Evolutionary conservation across 352 stramenopile genomes (phyloP).

Genomic region (Globisporangium camurandrum): DNA sequence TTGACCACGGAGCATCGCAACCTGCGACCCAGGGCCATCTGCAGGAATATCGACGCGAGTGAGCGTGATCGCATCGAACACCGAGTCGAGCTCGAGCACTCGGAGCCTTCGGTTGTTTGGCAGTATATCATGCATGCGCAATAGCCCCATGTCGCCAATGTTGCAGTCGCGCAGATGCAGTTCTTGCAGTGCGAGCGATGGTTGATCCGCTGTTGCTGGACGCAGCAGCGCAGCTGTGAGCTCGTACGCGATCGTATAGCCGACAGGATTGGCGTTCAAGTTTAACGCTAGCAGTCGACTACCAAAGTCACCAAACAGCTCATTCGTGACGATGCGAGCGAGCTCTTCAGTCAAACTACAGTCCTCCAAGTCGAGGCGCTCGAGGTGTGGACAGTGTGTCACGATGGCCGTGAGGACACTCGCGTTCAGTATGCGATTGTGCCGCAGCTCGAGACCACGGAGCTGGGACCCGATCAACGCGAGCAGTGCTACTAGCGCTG

Average conservation of each 20-base stretch:
- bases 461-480: constrained; percentile 3
- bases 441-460: constrained; percentile 4
- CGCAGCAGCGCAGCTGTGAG: not conserved
- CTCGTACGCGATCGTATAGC: not conserved
- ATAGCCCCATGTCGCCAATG: constrained; percentile 1
- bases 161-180: not conserved
- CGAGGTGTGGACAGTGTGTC: constrained; percentile 1
- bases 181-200: constrained; percentile 1
- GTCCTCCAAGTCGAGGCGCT: constrained; percentile 8
- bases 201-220: not conserved
- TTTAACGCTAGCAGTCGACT: constrained; percentile 3
- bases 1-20: not conserved
- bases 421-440: not conserved
- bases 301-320: constrained; percentile 2
- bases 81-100: constrained; percentile 4
- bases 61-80: not conserved
- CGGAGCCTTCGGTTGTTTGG: constrained; percentile 2
- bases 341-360: not conserved
- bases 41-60: not conserved
- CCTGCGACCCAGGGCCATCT: not conserved
- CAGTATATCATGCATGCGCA: not conserved
- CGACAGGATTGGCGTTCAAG: constrained; percentile 7
- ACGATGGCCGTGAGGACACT: not conserved
- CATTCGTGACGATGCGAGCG: not conserved
- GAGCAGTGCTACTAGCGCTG: constrained; percentile 4